These are phyloP conservation scores for Ogataea trehaloabstinens DNA, from an alignment of 805 yeast species.

Conservation along the genomic window DNA sequence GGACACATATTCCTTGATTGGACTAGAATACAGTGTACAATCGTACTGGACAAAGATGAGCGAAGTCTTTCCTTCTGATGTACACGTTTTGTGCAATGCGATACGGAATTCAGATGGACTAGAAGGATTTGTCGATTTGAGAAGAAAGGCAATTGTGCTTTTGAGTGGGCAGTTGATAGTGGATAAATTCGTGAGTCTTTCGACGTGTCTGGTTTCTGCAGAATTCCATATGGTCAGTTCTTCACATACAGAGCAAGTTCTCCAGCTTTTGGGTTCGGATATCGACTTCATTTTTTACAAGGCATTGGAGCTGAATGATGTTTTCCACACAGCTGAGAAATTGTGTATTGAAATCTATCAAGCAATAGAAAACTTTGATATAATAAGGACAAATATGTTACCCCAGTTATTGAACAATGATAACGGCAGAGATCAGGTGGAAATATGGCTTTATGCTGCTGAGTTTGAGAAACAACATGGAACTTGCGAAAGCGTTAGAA, in stretches of 20 bases:
- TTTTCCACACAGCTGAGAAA: constrained; percentile 45
- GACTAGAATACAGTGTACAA: constrained; percentile 4
- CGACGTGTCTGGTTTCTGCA: constrained; percentile 5
- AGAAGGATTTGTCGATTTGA: background rate
- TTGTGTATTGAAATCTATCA: constrained; percentile 36
- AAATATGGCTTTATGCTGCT: constrained; percentile 46
- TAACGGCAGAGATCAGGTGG: constrained; percentile 32
- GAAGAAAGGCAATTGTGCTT: constrained; percentile 2
- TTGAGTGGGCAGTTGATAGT: background rate
- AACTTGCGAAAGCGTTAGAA: constrained; percentile 22
- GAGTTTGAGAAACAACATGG: constrained; percentile 38
- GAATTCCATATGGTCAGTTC: constrained; percentile 7
- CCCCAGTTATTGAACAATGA: constrained; percentile 4
- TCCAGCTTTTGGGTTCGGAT: constrained; percentile 17
- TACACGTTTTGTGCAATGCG: constrained; percentile 5
- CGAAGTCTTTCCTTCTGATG: constrained; percentile 2
- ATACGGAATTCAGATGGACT: background rate
- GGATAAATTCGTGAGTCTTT: constrained; percentile 3
- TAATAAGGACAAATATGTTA: constrained; percentile 22
- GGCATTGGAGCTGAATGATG: constrained; percentile 33
- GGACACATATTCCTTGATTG: constrained; percentile 23
- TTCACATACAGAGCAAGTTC: constrained; percentile 5
- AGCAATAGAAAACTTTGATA: constrained; percentile 26
- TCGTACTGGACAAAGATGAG: constrained; percentile 5
- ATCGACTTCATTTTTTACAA: constrained; percentile 21